phyloP scores from a whole-genome alignment of 495 filamentous ascomycete genomes.

The Xylaria cubensis region DNA sequence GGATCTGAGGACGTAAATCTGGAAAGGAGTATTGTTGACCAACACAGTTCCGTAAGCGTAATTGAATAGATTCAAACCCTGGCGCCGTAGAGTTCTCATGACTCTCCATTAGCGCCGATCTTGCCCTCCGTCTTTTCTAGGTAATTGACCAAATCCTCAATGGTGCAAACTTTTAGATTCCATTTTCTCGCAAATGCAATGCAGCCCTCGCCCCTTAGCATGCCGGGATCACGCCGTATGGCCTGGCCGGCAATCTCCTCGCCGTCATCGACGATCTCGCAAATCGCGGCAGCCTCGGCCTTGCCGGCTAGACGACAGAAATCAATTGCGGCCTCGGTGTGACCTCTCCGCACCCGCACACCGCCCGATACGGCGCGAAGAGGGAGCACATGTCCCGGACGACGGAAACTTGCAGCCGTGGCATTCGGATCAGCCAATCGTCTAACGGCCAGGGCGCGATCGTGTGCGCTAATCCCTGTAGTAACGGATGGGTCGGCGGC shows the following conservation, averaged over 20 bases:
- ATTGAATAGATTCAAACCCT: not conserved
- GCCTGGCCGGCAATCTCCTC: conserved; percentile 64
- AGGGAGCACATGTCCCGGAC: conserved; percentile 92
- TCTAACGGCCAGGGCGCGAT: conserved; percentile 82
- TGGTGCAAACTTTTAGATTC: conserved; percentile 93
- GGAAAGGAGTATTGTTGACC: not conserved
- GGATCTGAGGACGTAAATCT: not conserved
- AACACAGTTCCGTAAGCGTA: not conserved
- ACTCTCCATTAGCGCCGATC: conserved; percentile 47
- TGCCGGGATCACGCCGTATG: conserved; percentile 68
- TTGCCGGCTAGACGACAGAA: conserved; percentile 84
- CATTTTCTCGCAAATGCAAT: conserved; percentile 85
- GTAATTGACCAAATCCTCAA: conserved; percentile 84
- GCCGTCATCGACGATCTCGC: conserved; percentile 84
- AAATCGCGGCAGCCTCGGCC: conserved; percentile 78
- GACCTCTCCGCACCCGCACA: conserved; percentile 76
- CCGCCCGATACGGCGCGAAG: conserved; percentile 81
- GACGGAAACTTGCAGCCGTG: conserved; percentile 66
- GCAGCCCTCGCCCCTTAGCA: conserved; percentile 93
- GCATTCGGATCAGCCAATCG: conserved; percentile 73
- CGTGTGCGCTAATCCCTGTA: conserved; percentile 89
- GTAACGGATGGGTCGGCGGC: conserved; percentile 72
- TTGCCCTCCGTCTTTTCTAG: conserved; percentile 72
- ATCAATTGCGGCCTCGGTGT: conserved; percentile 92
- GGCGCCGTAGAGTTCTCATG: not conserved